Conservation (phyloP, 2,329 filamentous ascomycete species). For the Neurospora sp. region DNA sequence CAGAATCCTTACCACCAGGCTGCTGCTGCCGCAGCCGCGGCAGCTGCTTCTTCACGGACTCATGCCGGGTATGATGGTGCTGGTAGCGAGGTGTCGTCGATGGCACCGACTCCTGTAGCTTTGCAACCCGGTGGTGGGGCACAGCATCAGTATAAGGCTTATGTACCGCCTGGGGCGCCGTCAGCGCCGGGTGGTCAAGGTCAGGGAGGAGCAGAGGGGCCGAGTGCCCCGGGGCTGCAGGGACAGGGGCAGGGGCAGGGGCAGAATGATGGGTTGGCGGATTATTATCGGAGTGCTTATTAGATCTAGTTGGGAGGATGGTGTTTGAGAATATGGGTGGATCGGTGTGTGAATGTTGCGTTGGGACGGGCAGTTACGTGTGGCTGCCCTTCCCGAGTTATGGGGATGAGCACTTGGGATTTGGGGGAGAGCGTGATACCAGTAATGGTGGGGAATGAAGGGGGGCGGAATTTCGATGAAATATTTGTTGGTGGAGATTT, state of each 20-base stretch:
- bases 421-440: no score
- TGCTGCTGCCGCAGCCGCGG: constrained; percentile 32
- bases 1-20: constrained; percentile 16
- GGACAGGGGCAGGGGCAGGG: neutral
- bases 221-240: constrained; percentile 37
- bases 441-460: no score
- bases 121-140: constrained; percentile 11
- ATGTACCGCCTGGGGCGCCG: constrained; percentile 35
- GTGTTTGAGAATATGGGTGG: no score
- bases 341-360: no score
- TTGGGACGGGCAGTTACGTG: no score
- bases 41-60: constrained; percentile 24
- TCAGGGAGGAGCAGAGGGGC: constrained; percentile 19
- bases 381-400: no score
- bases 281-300: constrained; percentile 18
- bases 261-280: constrained; percentile 1
- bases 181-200: constrained; percentile 16
- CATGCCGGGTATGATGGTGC: neutral
- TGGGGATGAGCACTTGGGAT: no score
- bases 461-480: no score
- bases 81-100: neutral
- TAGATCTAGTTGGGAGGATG: neutral
- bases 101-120: constrained; percentile 5
- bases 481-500: no score
- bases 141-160: constrained; percentile 50